Percentiles rank a stretch among this genome's conserved stretches.
phyloP scores from a whole-genome alignment of 2,329 filamentous ascomycete species.

The Apiospora sp. region DNA sequence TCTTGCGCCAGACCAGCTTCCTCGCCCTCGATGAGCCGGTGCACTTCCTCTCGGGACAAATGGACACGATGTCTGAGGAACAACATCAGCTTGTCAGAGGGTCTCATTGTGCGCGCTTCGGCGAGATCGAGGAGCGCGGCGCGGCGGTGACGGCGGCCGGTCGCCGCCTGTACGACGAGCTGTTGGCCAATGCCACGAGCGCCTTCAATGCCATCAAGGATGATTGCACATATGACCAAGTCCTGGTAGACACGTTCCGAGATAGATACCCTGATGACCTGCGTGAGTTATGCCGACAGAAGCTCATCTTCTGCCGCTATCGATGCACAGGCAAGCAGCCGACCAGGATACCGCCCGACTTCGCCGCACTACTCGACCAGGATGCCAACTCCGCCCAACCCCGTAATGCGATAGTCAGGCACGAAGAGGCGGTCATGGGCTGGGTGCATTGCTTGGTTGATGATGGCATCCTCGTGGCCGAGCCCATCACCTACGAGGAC shows the following conservation, averaged over 20 bases:
- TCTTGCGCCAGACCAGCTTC: constrained; percentile 63
- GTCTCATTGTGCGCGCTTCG: constrained; percentile 58
- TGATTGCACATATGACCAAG: constrained; percentile 36
- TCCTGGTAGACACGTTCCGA: constrained; percentile 38
- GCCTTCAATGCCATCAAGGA: no score
- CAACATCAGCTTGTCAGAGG: constrained; percentile 38
- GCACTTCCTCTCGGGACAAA: constrained; percentile 41
- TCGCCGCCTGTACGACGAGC: constrained; percentile 53
- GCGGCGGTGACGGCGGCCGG: constrained; percentile 56
- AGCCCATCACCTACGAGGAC: constrained; percentile 61
- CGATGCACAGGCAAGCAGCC: constrained; percentile 32
- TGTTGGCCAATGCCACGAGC: no score
- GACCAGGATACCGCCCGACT: neutral
- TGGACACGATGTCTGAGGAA: neutral
- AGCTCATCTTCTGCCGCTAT: constrained; percentile 51
- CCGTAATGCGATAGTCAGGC: neutral
- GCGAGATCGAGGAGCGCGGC: constrained; percentile 61
- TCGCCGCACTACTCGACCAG: neutral
- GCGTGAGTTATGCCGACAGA: constrained; percentile 43
- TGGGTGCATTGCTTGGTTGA: constrained; percentile 44
- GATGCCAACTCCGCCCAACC: neutral
- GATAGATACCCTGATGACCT: constrained; percentile 51
- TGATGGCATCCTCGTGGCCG: constrained; percentile 42
- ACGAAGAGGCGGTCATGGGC: neutral
- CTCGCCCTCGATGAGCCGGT: constrained; percentile 57